A percentile compares a stretch with the other conserved stretches of the same genome.
These are phyloP conservation scores for Suillus fuscotomentosus DNA, from an alignment of 768 basidiomycete genomes.

Conservation along the genomic window DNA sequence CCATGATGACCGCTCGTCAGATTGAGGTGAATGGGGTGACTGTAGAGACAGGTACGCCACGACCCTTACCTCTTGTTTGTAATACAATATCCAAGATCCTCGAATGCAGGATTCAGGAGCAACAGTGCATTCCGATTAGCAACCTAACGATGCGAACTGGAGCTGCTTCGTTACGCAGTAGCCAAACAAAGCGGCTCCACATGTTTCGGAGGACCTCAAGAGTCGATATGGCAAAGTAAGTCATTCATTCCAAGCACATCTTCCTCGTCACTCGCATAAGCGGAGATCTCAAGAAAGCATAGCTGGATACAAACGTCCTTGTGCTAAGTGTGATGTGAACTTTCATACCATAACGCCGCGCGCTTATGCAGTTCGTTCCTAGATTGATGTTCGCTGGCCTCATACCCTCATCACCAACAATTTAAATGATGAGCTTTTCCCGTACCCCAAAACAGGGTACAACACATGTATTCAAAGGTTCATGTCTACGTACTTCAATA, in stretches of 20 bases:
- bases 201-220: neutral
- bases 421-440: too few species aligned
- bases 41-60: neutral
- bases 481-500: neutral
- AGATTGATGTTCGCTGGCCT: neutral
- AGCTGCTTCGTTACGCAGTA: neutral
- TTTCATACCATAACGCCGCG: neutral
- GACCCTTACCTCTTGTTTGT: neutral
- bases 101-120: neutral
- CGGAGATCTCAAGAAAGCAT: neutral
- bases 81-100: neutral
- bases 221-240: neutral
- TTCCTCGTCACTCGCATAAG: neutral
- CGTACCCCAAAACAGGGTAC: neutral
- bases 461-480: neutral
- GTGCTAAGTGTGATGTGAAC: neutral
- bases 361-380: neutral
- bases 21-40: neutral
- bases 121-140: neutral
- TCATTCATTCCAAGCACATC: neutral
- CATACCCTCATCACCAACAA: neutral
- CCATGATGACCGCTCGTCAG: neutral
- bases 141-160: neutral
- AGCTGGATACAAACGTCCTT: neutral
- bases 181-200: neutral